Evolutionary conservation across 1,284 basidiomycete species (phyloP), one percentile per base, ranked within the genome.

Genomic region (Malassezia psittaci): DNA sequence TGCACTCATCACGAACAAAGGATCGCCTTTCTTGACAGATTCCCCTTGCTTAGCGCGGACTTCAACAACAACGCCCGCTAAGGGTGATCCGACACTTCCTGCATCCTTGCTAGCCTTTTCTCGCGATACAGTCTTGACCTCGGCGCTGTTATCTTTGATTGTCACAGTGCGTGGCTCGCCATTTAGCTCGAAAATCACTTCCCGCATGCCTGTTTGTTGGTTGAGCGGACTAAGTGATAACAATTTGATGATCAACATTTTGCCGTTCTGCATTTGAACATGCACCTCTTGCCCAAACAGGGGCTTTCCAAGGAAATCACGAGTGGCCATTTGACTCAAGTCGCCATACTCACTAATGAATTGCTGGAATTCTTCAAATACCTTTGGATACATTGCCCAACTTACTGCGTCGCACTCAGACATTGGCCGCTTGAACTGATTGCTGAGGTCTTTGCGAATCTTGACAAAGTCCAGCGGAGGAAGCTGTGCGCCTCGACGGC

Each of bases 311-410:
- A 98, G 80, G 86, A 99, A 98, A 81, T 87, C 93, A 61, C 94
- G 88, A 32, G 94, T 98, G 58, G 93, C 91, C 69, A 98, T 78
- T 62, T 63, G 67, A 59, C 61, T 65, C 35, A 98, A 81, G 76
- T 98, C 93, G 47, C 94, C 93, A 75, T 87, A 96, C 79, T 88
- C 90, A 78, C 89, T 86, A 59, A 94, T 80, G 79, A 96, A 96
- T 63, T 82, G 81, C 76, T 91, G 89, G 78, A 88, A 96, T 77
- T 98, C 93, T 75, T 96, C 93, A 76, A 96, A 98, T 54, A 96
- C 71, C 84, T 90, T 90, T 45, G 90, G 88, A 75, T 93, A 94
- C 88, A 94, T 90, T 75, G 88, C 86, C 79, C 90, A 94, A 56
- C 88, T 91, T 54, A 87, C 84, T 48, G 96, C 93, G 76, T 99